A percentile compares a stretch with the other conserved stretches of the same genome.
Conservation (phyloP, 2,329 filamentous ascomycete species). For the Penicillium sp. region DNA sequence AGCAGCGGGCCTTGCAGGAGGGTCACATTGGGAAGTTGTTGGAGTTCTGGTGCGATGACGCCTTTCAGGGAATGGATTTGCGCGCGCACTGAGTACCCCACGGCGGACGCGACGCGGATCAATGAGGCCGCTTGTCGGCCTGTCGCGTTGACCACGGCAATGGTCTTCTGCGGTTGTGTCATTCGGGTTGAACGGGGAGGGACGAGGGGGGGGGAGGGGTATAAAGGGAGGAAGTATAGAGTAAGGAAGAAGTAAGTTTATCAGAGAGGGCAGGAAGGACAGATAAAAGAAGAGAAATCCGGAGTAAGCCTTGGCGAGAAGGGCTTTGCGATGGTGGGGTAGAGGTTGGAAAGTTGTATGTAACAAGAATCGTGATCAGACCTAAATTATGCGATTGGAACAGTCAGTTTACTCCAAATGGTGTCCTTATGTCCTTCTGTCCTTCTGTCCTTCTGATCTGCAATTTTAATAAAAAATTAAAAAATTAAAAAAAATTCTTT, state of each 20-base stretch:
- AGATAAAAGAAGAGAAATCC: conserved; percentile 23
- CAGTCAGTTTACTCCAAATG: conserved; percentile 11
- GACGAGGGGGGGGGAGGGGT: neutral
- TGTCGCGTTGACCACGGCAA: conserved; percentile 93
- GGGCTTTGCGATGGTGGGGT: conserved; percentile 26
- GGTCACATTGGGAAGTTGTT: conserved; percentile 77
- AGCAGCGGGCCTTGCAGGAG: conserved; percentile 65
- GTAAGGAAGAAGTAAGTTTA: conserved; percentile 4
- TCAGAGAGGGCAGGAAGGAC: conserved; percentile 13
- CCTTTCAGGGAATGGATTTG: conserved; percentile 86
- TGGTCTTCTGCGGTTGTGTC: conserved; percentile 65
- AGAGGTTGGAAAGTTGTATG: conserved; percentile 27
- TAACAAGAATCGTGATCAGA: conserved; percentile 27
- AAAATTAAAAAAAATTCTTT: neutral
- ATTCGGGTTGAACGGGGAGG: conserved; percentile 29
- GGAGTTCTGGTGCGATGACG: conserved; percentile 83
- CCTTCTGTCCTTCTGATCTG: conserved; percentile 8
- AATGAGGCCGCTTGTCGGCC: conserved; percentile 94
- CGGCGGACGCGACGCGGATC: conserved; percentile 87
- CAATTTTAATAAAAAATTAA: neutral
- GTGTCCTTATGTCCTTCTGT: too few species aligned
- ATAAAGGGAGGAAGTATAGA: conserved; percentile 5
- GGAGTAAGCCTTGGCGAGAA: conserved; percentile 30
- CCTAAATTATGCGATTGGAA: conserved; percentile 26
- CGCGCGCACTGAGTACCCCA: conserved; percentile 89